These are phyloP conservation scores for Mangifera indica DNA, from an alignment of 345 rosid genomes.

Conservation along the genomic window DNA sequence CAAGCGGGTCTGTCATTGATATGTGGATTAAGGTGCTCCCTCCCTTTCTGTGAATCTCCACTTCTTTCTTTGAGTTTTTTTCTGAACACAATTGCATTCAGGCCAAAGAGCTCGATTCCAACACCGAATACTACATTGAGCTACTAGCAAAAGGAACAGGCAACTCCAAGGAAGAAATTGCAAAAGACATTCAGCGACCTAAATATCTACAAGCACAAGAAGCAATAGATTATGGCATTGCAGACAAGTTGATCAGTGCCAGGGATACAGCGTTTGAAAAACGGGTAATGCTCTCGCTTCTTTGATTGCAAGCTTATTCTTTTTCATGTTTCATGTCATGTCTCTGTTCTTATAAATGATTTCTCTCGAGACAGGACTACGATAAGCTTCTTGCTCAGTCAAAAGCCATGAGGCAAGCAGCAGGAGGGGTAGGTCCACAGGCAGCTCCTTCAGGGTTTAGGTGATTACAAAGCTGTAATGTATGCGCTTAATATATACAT, in stretches of 20 bases:
- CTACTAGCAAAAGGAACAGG: constrained; percentile 76
- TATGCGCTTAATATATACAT: not conserved
- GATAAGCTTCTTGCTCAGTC: constrained; percentile 62
- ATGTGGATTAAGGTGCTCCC: constrained; percentile 78
- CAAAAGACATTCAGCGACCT: constrained; percentile 63
- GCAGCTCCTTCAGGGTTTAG: constrained; percentile 59
- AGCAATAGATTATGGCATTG: constrained; percentile 85
- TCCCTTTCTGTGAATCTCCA: not conserved
- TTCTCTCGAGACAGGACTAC: constrained; percentile 50
- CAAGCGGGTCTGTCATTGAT: constrained; percentile 80
- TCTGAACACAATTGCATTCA: constrained; percentile 20
- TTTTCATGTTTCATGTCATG: constrained; percentile 5
- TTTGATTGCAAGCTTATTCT: constrained; percentile 9
- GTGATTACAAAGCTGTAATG: constrained; percentile 29
- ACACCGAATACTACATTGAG: constrained; percentile 63
- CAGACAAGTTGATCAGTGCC: constrained; percentile 68
- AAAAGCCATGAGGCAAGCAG: constrained; percentile 58
- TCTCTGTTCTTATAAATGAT: constrained; percentile 8
- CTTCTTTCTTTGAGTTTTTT: constrained; percentile 2
- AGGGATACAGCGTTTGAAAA: constrained; percentile 57
- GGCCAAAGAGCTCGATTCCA: constrained; percentile 84
- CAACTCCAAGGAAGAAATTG: constrained; percentile 73
- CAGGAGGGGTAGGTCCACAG: constrained; percentile 48
- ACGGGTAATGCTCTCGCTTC: constrained; percentile 41
- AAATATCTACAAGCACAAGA: constrained; percentile 65